phyloP scores from a whole-genome alignment of 345 rosid genomes.

The Euphorbia lathyris region DNA sequence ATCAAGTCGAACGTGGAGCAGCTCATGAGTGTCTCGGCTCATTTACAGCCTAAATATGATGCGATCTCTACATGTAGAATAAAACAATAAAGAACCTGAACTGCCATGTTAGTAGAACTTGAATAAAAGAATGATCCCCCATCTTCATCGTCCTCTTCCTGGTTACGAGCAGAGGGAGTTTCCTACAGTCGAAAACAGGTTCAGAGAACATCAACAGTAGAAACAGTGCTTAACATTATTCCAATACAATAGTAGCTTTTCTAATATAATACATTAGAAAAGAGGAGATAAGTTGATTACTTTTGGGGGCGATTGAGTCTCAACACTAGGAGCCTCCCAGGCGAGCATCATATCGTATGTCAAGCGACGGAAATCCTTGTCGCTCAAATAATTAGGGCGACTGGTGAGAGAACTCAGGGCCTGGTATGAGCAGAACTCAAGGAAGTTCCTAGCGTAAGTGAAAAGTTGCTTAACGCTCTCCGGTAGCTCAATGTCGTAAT shows the following conservation, averaged over 20 bases:
- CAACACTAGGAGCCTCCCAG: slow-evolving; percentile 74
- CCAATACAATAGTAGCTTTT: neutral
- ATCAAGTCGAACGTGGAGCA: no score
- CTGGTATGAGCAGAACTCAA: slow-evolving; percentile 80
- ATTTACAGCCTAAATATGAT: no score
- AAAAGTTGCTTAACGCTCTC: slow-evolving; percentile 67
- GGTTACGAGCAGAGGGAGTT: slow-evolving; percentile 35
- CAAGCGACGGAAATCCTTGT: slow-evolving; percentile 67
- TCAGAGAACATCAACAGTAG: slow-evolving; percentile 17
- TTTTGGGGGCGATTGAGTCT: slow-evolving; percentile 36
- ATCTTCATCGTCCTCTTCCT: slow-evolving; percentile 65
- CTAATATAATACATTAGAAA: neutral
- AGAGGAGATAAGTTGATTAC: slow-evolving; percentile 24
- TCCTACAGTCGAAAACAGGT: slow-evolving; percentile 44
- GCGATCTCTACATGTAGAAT: neutral
- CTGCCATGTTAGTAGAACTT: slow-evolving; percentile 73
- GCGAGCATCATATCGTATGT: slow-evolving; percentile 98
- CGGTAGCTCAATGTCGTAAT: slow-evolving; percentile 69
- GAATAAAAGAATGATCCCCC: slow-evolving; percentile 76
- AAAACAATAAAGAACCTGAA: slow-evolving; percentile 50
- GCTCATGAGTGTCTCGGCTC: no score
- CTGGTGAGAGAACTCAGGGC: slow-evolving; percentile 46
- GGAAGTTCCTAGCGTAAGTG: slow-evolving; percentile 63
- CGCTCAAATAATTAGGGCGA: slow-evolving; percentile 59
- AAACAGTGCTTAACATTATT: neutral